Evolutionary conservation across 805 yeast genomes (phyloP), one percentile per base, ranked within the genome.

Genomic region (Candida michaelii): DNA sequence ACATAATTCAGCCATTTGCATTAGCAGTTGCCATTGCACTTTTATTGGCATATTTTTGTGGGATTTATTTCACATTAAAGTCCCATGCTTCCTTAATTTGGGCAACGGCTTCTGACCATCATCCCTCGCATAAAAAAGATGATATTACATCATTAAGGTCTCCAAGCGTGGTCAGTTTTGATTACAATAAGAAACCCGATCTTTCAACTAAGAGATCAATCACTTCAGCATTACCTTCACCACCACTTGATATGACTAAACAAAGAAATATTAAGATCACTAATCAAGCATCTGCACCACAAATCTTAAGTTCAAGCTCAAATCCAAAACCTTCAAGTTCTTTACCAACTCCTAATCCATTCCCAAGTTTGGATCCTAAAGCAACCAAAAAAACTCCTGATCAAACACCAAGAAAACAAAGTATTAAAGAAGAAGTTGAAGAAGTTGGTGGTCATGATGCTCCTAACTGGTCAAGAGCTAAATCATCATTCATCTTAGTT

Each of bases 41-140:
- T 43, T 88, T 90, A 55, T 63, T 86, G 11, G 93, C 96, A 0
- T 93, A 93, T 59, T 76, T 80, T 16, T 82, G 90, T 62, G 98
- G 99, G 1, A 69, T 93, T 32, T 83, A 89, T 78, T 93, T 93
- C 62, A 93, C 99, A 0, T 74, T 93, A 55, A 79, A 96, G 55
- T 93, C 98, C 0, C 99, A 93, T 63, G 99, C 99, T 0, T 91
- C 96, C 1, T 71, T 89, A 66, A 93, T 93, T 50, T 93, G 99
- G 99, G 86, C 88, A 35, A 77, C 75, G 10, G 63, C 58, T 37
- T 58, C 69, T 1, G 71, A 66, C 37, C 60, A 50, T 34, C 47
- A 41, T 15, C 32, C 33, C 9, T n/a, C n/a, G n/a, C 52, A 50
- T 17, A 52, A 51, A 19, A 62, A 62, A 35, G 69, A 62, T 3